Evolutionary conservation across 129 eudicot genomes (phyloP).

Genomic region (Calendula officinalis): DNA sequence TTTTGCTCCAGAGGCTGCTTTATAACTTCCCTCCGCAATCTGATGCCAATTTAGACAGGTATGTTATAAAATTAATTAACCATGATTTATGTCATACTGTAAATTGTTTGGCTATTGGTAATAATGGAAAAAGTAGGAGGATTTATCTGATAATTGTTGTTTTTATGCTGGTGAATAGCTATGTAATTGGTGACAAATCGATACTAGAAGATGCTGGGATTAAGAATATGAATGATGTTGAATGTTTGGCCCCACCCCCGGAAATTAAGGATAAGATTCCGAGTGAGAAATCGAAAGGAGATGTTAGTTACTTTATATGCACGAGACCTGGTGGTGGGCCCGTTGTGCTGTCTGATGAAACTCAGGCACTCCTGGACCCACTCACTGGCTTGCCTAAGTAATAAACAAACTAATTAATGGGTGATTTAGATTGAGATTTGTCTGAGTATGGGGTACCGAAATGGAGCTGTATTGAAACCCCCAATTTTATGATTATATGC

Average conservation of each 20-base stretch:
- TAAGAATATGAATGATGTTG: constrained; percentile 67
- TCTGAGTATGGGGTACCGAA: constrained; percentile 4
- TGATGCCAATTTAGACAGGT: constrained; percentile 77
- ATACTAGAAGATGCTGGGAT: constrained; percentile 91
- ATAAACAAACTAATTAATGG: constrained; percentile 10
- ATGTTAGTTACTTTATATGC: constrained; percentile 92
- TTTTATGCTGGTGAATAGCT: constrained; percentile 37
- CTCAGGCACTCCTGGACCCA: constrained; percentile 69
- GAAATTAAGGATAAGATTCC: constrained; percentile 56
- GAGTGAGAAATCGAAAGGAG: constrained; percentile 62
- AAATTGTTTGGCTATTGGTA: background rate
- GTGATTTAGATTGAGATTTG: constrained; percentile 28
- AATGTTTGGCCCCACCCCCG: constrained; percentile 74
- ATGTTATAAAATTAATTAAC: constrained; percentile 4
- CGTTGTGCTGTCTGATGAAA: constrained; percentile 62
- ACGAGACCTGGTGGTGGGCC: constrained; percentile 98
- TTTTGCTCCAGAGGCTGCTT: constrained; percentile 82
- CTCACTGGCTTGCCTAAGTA: constrained; percentile 89
- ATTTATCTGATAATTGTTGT: constrained; percentile 1
- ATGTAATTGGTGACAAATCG: constrained; percentile 82
- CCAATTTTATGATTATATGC: constrained; percentile 20
- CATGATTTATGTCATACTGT: background rate
- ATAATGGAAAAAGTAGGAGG: background rate
- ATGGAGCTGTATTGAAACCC: constrained; percentile 22
- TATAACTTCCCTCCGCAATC: constrained; percentile 84